These are phyloP conservation scores for Dictyostelium firmibasis DNA, from an alignment of 78 protist genomes.

Conservation along the genomic window DNA sequence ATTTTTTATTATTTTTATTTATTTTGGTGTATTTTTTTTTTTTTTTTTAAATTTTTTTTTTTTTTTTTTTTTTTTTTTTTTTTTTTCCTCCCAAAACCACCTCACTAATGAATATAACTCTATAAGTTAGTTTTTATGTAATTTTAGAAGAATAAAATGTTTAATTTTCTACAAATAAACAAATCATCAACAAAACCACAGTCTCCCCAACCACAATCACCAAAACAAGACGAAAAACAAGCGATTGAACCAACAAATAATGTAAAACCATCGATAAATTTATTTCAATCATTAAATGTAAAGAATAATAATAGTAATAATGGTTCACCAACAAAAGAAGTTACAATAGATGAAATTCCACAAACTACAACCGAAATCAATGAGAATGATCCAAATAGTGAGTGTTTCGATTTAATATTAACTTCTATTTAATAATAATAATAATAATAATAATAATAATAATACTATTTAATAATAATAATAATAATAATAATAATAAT, in stretches of 20 bases:
- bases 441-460: neutral
- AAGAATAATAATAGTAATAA: neutral
- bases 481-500: neutral
- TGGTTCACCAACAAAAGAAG: neutral
- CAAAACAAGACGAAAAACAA: neutral
- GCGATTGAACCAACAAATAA: neutral
- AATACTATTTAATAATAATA: neutral
- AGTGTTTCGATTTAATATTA: too few relatives aligned
- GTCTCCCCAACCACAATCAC: neutral
- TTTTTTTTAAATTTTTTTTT: too few relatives aligned
- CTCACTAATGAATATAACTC: neutral
- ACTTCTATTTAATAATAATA: too few relatives aligned
- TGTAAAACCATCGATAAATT: neutral
- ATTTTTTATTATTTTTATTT: too few relatives aligned
- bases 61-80: too few relatives aligned
- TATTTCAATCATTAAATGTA: slow-evolving; percentile 13
- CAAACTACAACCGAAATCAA: neutral
- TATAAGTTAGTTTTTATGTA: neutral
- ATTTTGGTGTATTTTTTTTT: too few relatives aligned
- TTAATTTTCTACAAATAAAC: neutral
- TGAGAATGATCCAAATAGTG: neutral
- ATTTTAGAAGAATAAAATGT: neutral
- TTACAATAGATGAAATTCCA: neutral
- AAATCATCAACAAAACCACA: neutral
- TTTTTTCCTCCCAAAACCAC: neutral